Percentiles rank a stretch among this genome's conserved stretches.
Conservation (phyloP, 2,329 filamentous ascomycete genomes). For the Monosporascus sp. region DNA sequence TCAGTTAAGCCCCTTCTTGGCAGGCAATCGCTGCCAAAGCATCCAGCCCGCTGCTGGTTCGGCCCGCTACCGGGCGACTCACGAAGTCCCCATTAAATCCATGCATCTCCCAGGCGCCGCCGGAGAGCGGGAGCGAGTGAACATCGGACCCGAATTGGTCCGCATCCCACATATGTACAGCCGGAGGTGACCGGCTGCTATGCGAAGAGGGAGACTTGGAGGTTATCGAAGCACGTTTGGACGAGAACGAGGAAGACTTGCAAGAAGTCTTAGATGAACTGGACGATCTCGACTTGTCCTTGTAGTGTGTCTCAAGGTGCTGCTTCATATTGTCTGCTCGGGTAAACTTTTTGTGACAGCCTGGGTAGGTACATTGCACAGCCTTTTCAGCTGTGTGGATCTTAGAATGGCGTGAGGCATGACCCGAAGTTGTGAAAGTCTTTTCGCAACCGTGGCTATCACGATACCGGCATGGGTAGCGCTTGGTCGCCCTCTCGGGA, state of each 20-base stretch:
- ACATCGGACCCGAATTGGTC: slow-evolving; percentile 31
- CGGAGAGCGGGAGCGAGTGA: slow-evolving; percentile 31
- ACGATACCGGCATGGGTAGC: slow-evolving; percentile 68
- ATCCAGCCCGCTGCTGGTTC: slow-evolving; percentile 48
- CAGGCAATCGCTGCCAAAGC: slow-evolving; percentile 50
- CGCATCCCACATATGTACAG: slow-evolving; percentile 35
- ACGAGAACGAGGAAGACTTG: slow-evolving; percentile 21
- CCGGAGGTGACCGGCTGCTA: slow-evolving; percentile 23
- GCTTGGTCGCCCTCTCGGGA: slow-evolving; percentile 51
- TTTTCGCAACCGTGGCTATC: slow-evolving; percentile 68
- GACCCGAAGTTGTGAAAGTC: slow-evolving; percentile 78
- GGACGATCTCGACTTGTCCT: slow-evolving; percentile 48
- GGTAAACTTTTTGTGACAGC: slow-evolving; percentile 75
- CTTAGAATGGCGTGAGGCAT: slow-evolving; percentile 79
- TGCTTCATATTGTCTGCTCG: slow-evolving; percentile 86
- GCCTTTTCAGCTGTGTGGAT: slow-evolving; percentile 80
- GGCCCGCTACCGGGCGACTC: slow-evolving; percentile 35
- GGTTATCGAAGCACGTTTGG: slow-evolving; percentile 24
- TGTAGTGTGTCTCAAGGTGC: slow-evolving; percentile 71
- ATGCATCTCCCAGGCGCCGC: slow-evolving; percentile 42
- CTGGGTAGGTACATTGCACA: slow-evolving; percentile 60
- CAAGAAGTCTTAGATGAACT: slow-evolving; percentile 25
- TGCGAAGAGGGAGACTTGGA: slow-evolving; percentile 28
- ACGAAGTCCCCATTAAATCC: slow-evolving; percentile 39
- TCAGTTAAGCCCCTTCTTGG: slow-evolving; percentile 35